phyloP scores from a whole-genome alignment of 805 yeast genomes.

The Maudiozyma saulgeensis region DNA sequence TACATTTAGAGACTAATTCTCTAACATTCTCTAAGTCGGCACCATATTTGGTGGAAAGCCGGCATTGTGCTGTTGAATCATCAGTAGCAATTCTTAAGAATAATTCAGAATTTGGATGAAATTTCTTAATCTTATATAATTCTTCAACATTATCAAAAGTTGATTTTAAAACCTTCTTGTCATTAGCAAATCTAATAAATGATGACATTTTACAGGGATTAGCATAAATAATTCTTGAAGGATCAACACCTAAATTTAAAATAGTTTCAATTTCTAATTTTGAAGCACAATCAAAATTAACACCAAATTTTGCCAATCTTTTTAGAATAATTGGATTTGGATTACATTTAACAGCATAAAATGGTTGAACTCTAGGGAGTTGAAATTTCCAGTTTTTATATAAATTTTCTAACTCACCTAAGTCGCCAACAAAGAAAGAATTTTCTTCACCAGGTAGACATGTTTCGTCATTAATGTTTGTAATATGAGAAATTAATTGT shows the following conservation, averaged over 20 bases:
- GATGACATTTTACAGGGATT: constrained; percentile 91
- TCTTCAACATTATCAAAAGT: constrained; percentile 89
- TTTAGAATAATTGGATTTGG: constrained; percentile 53
- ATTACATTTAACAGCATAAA: constrained; percentile 92
- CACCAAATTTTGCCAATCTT: constrained; percentile 50
- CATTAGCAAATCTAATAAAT: constrained; percentile 62
- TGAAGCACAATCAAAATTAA: constrained; percentile 90
- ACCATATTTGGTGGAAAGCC: constrained; percentile 82
- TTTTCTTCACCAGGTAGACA: constrained; percentile 74
- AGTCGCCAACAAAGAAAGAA: constrained; percentile 81
- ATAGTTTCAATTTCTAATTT: constrained; percentile 68
- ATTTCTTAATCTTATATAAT: constrained; percentile 56
- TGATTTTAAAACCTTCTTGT: constrained; percentile 51
- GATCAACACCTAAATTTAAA: constrained; percentile 50
- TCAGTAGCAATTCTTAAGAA: constrained; percentile 81
- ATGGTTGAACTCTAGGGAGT: constrained; percentile 75
- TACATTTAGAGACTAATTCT: constrained; percentile 51
- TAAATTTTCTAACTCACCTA: constrained; percentile 60
- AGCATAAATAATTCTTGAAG: constrained; percentile 73
- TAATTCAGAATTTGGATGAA: constrained; percentile 60
- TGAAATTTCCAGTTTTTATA: constrained; percentile 50
- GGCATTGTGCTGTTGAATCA: constrained; percentile 79
- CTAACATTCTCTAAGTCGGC: constrained; percentile 51
- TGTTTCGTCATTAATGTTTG: constrained; percentile 40
- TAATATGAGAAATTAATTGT: constrained; percentile 35